A percentile compares a stretch with the other conserved stretches of the same genome.
phyloP scores from a whole-genome alignment of 139 green algal genomes.

The Marvania coccoides region DNA sequence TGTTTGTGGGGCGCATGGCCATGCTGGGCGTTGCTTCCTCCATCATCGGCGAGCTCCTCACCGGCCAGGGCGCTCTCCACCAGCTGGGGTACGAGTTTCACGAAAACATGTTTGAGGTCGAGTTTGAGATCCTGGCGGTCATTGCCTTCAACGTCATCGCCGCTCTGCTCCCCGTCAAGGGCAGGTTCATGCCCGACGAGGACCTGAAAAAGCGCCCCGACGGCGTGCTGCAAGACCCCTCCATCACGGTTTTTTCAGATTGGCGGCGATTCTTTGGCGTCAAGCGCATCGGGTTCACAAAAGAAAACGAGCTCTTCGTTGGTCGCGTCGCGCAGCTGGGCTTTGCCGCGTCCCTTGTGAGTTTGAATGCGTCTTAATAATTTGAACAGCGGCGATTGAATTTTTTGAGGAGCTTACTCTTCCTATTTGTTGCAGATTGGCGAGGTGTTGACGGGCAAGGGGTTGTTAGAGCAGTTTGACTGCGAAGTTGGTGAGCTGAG shows the following conservation, averaged over 20 bases:
- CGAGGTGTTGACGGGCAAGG: conserved; percentile 67
- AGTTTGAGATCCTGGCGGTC: conserved; percentile 45
- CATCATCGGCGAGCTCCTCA: conserved; percentile 52
- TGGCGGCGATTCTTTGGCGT: conserved; percentile 17
- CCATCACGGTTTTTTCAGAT: conserved; percentile 19
- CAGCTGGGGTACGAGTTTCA: conserved; percentile 61
- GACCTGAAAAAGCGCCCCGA: conserved; percentile 25
- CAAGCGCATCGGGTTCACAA: conserved; percentile 26
- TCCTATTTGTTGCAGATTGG: too few relatives aligned
- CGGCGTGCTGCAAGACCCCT: conserved; percentile 55
- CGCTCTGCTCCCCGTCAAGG: conserved; percentile 40
- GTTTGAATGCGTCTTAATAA: too few relatives aligned
- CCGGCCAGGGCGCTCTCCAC: conserved; percentile 56
- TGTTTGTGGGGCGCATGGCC: conserved; percentile 68
- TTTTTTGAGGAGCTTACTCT: too few relatives aligned
- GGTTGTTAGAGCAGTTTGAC: conserved; percentile 58
- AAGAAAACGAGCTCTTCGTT: conserved; percentile 76
- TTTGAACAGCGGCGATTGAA: too few relatives aligned
- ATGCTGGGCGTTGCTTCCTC: conserved; percentile 66
- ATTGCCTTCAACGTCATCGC: conserved; percentile 59
- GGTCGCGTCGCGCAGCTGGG: conserved; percentile 72
- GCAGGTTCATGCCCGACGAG: conserved; percentile 40
- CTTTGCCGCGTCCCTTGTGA: conserved; percentile 63
- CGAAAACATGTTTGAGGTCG: conserved; percentile 43
- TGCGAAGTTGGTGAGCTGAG: too few relatives aligned